Percentiles rank a stretch among this genome's conserved stretches.
Evolutionary conservation across 192 early-diverging fungal species (phyloP).

Genomic region (Backusella circina): DNA sequence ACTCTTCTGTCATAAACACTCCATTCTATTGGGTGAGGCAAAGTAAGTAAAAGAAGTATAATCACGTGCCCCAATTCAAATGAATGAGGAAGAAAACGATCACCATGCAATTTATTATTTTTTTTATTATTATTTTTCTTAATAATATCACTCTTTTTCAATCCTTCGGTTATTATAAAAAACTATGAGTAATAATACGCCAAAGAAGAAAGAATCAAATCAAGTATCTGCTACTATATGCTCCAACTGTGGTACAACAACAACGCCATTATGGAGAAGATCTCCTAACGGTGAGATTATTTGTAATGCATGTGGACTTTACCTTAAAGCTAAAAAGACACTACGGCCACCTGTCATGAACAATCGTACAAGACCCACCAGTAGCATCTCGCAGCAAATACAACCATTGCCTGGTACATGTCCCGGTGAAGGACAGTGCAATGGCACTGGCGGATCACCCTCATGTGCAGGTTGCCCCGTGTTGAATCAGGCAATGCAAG

Average conservation of each 20-base stretch:
- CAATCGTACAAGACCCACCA: slow-evolving; percentile 15
- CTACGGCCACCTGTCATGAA: slow-evolving; percentile 43
- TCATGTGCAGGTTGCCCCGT: slow-evolving; percentile 77
- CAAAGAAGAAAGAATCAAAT: neutral
- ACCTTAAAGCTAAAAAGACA: slow-evolving; percentile 49
- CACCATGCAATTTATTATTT: slow-evolving; percentile 1
- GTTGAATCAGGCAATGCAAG: slow-evolving; percentile 59
- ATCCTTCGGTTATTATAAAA: neutral
- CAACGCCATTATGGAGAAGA: slow-evolving; percentile 91
- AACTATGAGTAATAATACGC: neutral
- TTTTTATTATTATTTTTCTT: neutral
- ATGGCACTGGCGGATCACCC: slow-evolving; percentile 66
- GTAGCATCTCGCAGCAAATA: slow-evolving; percentile 30
- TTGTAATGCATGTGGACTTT: slow-evolving; percentile 92
- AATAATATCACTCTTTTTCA: neutral
- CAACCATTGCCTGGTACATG: slow-evolving; percentile 50
- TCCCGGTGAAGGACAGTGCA: slow-evolving; percentile 75
- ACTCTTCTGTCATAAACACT: neutral
- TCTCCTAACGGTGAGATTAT: slow-evolving; percentile 84
- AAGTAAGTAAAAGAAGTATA: neutral
- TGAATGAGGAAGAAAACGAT: neutral
- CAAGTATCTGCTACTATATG: slow-evolving; percentile 57
- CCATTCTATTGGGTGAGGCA: neutral
- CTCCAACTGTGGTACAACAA: slow-evolving; percentile 85
- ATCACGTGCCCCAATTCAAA: neutral